Evolutionary conservation across 352 stramenopile species (phyloP).

Genomic region (Elongisporangium anandrum): DNA sequence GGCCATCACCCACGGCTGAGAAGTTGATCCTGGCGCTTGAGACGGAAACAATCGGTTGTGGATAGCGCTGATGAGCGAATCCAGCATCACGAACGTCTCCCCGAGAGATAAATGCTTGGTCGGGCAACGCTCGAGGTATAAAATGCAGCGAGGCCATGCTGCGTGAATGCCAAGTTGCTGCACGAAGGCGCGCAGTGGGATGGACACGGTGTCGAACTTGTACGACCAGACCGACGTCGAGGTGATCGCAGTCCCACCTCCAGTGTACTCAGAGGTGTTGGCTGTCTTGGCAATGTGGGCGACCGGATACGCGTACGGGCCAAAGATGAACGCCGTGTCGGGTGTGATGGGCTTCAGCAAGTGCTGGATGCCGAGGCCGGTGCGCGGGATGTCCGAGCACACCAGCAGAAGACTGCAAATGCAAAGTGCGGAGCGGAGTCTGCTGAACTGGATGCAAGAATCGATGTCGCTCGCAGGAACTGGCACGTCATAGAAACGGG

Average conservation of each 20-base stretch:
- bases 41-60: not conserved
- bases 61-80: constrained; percentile 18
- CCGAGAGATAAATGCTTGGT: constrained; percentile 11
- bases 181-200: constrained; percentile 13
- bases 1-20: not conserved
- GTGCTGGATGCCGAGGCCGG: constrained; percentile 17
- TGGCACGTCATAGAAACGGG: not conserved
- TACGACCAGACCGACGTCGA: constrained; percentile 14
- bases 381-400: constrained; percentile 29
- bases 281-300: constrained; percentile 12
- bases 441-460: constrained; percentile 1
- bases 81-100: constrained; percentile 25
- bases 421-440: constrained; percentile 4
- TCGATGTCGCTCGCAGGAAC: constrained; percentile 4
- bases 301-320: constrained; percentile 29
- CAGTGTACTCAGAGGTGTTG: not conserved
- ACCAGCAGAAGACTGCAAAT: constrained; percentile 4
- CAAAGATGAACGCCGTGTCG: constrained; percentile 14
- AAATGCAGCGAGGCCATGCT: constrained; percentile 2
- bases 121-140: constrained; percentile 7
- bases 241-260: constrained; percentile 3
- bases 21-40: not conserved
- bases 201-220: constrained; percentile 21
- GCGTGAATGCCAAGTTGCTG: constrained; percentile 7
- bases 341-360: constrained; percentile 12